A percentile compares a stretch with the other conserved stretches of the same genome.
These are phyloP conservation scores for Xylaria sp. DNA, from an alignment of 2,329 filamentous ascomycete genomes.

Conservation along the genomic window DNA sequence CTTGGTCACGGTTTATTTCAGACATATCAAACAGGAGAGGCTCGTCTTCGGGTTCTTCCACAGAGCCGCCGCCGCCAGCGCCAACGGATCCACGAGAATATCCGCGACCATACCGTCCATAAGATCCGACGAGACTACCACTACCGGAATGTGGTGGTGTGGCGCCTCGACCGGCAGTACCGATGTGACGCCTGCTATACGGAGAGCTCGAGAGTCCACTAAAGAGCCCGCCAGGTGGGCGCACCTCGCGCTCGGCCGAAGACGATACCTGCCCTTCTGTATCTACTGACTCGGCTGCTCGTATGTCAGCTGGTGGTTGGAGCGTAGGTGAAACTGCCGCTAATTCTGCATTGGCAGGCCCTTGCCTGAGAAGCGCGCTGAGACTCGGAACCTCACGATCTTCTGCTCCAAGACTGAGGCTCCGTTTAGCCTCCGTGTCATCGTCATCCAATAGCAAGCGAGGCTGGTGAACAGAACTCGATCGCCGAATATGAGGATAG, in stretches of 20 bases:
- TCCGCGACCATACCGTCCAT: conserved; percentile 31
- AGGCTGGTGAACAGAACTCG: conserved; percentile 64
- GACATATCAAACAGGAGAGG: conserved; percentile 68
- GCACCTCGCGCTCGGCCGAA: conserved; percentile 39
- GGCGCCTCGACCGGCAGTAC: conserved; percentile 31
- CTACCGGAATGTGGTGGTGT: conserved; percentile 33
- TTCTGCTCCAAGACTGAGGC: conserved; percentile 61
- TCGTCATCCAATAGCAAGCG: conserved; percentile 52
- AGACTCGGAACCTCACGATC: conserved; percentile 59
- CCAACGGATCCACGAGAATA: conserved; percentile 34
- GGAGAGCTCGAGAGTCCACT: conserved; percentile 39
- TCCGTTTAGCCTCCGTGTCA: conserved; percentile 58
- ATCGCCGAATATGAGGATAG: conserved; percentile 52
- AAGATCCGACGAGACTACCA: conserved; percentile 32
- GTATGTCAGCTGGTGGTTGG: conserved; percentile 41
- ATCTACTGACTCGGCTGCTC: conserved; percentile 36
- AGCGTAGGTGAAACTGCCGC: conserved; percentile 33
- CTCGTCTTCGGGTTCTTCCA: conserved; percentile 58
- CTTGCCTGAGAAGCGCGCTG: conserved; percentile 54
- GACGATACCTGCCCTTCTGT: conserved; percentile 39
- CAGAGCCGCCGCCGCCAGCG: conserved; percentile 38
- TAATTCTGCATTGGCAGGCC: conserved; percentile 34
- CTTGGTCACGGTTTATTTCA: conserved; percentile 56
- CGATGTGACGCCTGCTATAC: conserved; percentile 43
- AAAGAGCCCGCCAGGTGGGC: conserved; percentile 43